Evolutionary conservation across 2,329 filamentous ascomycete species (phyloP).

Genomic region (Biscogniauxia sp.): DNA sequence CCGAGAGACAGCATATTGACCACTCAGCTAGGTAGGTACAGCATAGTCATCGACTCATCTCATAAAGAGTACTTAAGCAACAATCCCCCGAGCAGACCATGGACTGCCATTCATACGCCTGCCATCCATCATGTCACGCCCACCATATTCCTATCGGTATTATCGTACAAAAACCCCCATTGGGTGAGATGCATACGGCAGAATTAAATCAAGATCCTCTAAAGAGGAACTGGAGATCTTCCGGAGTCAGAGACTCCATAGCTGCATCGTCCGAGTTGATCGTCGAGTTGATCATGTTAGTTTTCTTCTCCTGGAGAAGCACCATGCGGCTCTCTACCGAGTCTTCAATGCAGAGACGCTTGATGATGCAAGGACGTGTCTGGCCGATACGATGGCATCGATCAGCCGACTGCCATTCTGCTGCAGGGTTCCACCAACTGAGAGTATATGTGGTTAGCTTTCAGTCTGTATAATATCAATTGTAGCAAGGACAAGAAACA

Average conservation of each 20-base stretch:
- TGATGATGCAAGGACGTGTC: constrained; percentile 89
- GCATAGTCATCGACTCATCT: background rate
- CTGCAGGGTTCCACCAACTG: constrained; percentile 99
- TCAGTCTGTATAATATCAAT: background rate
- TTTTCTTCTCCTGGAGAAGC: constrained; percentile 95
- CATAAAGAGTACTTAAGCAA: background rate
- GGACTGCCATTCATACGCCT: background rate
- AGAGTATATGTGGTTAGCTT: constrained; percentile 24
- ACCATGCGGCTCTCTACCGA: constrained; percentile 96
- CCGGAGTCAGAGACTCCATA: constrained; percentile 84
- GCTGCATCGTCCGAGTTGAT: constrained; percentile 91
- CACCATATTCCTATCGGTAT: background rate
- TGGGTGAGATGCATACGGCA: background rate
- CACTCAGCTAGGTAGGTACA: background rate
- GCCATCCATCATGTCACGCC: background rate
- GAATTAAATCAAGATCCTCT: constrained; percentile 52
- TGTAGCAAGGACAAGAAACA: background rate
- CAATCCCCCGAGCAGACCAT: background rate
- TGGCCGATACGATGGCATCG: constrained; percentile 94
- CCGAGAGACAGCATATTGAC: background rate
- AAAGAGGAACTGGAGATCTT: constrained; percentile 97
- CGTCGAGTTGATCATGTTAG: constrained; percentile 94
- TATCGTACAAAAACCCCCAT: background rate
- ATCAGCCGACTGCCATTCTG: constrained; percentile 97
- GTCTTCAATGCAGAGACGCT: constrained; percentile 92